Conservation (phyloP, 1,284 basidiomycete species). For the Vanrija humicola region DNA sequence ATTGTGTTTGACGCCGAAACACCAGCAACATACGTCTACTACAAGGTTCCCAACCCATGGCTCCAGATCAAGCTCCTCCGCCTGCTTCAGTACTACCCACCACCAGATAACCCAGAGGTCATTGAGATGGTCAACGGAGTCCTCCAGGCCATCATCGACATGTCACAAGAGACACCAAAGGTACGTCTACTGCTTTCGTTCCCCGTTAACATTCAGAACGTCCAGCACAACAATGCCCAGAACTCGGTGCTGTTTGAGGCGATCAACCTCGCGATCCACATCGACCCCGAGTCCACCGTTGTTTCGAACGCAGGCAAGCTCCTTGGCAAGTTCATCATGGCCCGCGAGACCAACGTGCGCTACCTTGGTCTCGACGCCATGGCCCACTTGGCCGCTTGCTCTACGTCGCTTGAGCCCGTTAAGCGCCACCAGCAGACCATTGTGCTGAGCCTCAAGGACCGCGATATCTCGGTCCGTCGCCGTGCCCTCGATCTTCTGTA, state of each 20-base stretch:
- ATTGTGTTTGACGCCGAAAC: conserved; percentile 88
- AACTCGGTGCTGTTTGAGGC: conserved; percentile 98
- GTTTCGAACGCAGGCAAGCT: conserved; percentile 87
- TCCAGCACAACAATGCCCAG: conserved; percentile 98
- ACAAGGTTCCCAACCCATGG: conserved; percentile 85
- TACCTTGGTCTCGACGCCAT: conserved; percentile 98
- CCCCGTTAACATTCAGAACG: conserved; percentile 57
- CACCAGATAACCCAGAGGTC: conserved; percentile 85
- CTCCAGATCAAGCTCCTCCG: conserved; percentile 93
- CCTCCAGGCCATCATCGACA: conserved; percentile 84
- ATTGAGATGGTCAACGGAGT: conserved; percentile 74
- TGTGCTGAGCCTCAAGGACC: conserved; percentile 88
- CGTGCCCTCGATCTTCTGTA: conserved; percentile 93
- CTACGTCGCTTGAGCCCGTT: conserved; percentile 82
- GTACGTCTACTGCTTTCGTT: conserved; percentile 14
- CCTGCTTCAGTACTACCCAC: conserved; percentile 90
- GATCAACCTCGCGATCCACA: conserved; percentile 92
- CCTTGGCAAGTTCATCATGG: conserved; percentile 91
- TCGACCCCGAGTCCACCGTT: conserved; percentile 85
- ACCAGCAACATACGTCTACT: conserved; percentile 85
- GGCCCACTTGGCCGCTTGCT: conserved; percentile 93
- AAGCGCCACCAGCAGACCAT: conserved; percentile 96
- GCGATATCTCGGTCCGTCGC: conserved; percentile 93
- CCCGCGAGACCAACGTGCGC: conserved; percentile 96
- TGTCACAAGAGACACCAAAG: conserved; percentile 81